Base-by-base conservation (phyloP, 495 filamentous ascomycete species). In the Neurospora sp. region DNA sequence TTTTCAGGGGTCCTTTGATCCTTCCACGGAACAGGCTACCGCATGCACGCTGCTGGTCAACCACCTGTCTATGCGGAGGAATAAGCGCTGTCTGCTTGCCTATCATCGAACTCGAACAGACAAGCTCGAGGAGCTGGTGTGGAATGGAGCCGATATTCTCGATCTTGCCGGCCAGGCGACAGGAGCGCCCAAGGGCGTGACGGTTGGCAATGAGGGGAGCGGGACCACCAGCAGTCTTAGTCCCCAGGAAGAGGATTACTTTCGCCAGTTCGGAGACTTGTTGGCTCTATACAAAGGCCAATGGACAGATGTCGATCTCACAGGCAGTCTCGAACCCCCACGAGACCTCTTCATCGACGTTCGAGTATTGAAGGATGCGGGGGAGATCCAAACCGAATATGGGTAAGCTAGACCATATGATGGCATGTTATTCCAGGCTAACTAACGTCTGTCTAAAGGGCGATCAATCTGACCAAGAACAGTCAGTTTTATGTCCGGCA, bases 331-430 rank as follows among this genome's bases (percentile, higher is more conserved):
- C 80, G 94, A 98, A 79, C 96, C 96, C 41, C 96, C 96, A 40
- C 89, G 88, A 79, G 96, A 99, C 84, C 83, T 99, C 70, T 99
- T 99, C 79, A 96, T 99, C 80, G 96, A 99, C 82, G 96, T 99
- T 69, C 85, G 96, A 71, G 96, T 98, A 70, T 82, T 99, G 74
- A 97, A 96, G 79, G 96, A 99, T 85, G 96, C 95, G 59, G 96
- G 96, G 35, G 96, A 98, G 85, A 97, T 99, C 74, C 96, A 99
- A 83, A 99, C 96, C 12, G 96, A 99, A 84, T 99, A 98, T 81
- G 96, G 96, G 93, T 98, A 88, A 80, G 89, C 82, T 73, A 59
- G 9, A 5, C 22, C 6, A 44, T 14, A 41, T 9, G 27, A 35
- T 37, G 53, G 44, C 12, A 27, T n/a, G 3, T 3, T 1, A 2